phyloP scores from a whole-genome alignment of 768 basidiomycete genomes.

The Chlorophyllum brunneum region DNA sequence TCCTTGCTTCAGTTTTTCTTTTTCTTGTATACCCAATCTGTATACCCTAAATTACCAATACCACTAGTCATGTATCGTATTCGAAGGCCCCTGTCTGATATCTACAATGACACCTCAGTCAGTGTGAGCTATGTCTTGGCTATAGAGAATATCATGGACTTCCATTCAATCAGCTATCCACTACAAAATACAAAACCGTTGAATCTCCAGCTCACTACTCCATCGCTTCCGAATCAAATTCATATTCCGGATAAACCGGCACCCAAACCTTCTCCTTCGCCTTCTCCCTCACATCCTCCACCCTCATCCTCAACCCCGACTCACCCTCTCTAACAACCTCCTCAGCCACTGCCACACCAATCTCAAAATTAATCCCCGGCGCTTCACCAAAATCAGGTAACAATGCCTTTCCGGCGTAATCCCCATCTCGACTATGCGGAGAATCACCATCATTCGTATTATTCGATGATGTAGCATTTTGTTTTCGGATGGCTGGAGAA shows the following conservation, averaged over 20 bases:
- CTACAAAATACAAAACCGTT: too few species aligned
- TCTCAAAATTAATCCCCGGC: constrained; percentile 69
- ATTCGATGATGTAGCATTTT: constrained; percentile 21
- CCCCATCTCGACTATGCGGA: constrained; percentile 32
- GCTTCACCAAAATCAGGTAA: constrained; percentile 77
- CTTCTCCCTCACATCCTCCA: constrained; percentile 50
- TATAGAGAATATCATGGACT: too few species aligned
- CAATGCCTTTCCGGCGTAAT: constrained; percentile 64
- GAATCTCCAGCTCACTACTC: too few species aligned
- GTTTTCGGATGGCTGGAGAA: constrained; percentile 55
- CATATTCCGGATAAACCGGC: constrained; percentile 61
- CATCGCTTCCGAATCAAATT: constrained; percentile 56
- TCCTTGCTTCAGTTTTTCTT: too few species aligned
- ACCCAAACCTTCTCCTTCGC: constrained; percentile 55
- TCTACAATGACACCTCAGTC: too few species aligned
- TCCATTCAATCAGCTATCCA: too few species aligned
- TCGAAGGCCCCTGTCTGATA: too few species aligned
- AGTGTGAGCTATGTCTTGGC: too few species aligned
- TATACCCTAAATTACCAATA: too few species aligned
- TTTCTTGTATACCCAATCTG: too few species aligned
- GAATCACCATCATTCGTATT: too few species aligned
- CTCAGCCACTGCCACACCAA: constrained; percentile 79
- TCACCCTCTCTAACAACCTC: constrained; percentile 72
- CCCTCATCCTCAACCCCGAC: constrained; percentile 40
- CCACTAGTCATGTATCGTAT: too few species aligned